Conservation (phyloP, 441 rosid species). For the Euphorbia schlechtendalii region DNA sequence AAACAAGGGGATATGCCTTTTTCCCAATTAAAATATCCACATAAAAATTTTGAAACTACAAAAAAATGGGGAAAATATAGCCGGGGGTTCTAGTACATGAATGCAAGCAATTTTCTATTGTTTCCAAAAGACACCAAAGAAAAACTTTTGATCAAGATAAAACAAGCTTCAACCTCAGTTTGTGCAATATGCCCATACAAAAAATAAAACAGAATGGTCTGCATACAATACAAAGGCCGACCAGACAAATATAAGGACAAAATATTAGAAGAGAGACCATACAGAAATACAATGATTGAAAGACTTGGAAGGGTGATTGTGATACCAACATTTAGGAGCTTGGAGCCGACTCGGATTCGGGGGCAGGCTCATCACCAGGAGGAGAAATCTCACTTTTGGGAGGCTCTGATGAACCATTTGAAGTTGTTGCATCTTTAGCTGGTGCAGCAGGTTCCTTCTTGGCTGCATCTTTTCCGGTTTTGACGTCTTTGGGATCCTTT, state of each 20-base stretch:
- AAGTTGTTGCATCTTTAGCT: constrained; percentile 24
- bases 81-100: not conserved
- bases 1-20: too few relatives aligned
- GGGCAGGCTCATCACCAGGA: constrained; percentile 23
- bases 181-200: constrained; percentile 7
- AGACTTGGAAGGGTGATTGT: constrained; percentile 1
- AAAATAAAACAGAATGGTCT: constrained; percentile 10
- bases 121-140: not conserved
- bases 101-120: not conserved
- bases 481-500: constrained; percentile 40
- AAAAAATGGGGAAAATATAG: not conserved
- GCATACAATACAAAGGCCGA: constrained; percentile 6
- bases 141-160: not conserved
- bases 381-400: constrained; percentile 30
- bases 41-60: not conserved
- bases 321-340: constrained; percentile 23
- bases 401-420: constrained; percentile 22
- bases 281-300: constrained; percentile 10
- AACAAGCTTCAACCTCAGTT: constrained; percentile 13
- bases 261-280: constrained; percentile 12
- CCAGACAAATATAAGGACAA: constrained; percentile 10
- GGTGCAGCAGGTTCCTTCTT: constrained; percentile 24
- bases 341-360: constrained; percentile 31
- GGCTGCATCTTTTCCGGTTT: constrained; percentile 26
- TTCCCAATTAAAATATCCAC: too few relatives aligned